Conservation (phyloP, 2,329 filamentous ascomycete genomes). For the Venturia aucupariae region DNA sequence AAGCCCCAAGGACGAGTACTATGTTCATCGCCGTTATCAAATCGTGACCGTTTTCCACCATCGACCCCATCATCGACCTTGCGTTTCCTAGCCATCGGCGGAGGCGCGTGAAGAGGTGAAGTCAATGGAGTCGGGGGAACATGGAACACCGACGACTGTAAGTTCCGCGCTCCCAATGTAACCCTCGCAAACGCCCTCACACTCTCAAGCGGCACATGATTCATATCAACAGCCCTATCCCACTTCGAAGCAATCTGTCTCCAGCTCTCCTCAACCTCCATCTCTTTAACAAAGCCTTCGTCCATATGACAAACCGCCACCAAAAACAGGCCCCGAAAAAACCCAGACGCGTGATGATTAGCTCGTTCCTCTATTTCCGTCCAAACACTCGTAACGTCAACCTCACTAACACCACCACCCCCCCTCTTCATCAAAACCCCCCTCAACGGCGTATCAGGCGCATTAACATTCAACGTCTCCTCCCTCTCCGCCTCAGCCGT, state of each 20-base stretch:
- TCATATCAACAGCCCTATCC: conserved; percentile 11
- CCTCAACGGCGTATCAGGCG: conserved; percentile 4
- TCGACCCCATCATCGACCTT: not conserved
- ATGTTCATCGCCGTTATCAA: not conserved
- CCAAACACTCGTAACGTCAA: not conserved
- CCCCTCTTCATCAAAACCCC: conserved; percentile 4
- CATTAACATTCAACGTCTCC: conserved; percentile 9
- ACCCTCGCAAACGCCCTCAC: not conserved
- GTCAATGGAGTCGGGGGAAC: not conserved
- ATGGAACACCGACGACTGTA: not conserved
- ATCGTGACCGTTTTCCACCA: not conserved
- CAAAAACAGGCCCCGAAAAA: conserved; percentile 3
- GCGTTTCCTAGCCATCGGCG: not conserved
- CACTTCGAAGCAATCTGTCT: not conserved
- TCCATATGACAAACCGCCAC: conserved; percentile 5
- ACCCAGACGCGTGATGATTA: not conserved
- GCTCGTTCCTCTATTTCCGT: not conserved
- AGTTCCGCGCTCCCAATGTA: not conserved
- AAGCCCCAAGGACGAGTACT: not conserved
- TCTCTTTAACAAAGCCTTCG: not conserved
- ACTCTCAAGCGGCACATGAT: conserved; percentile 2
- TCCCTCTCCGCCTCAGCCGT: conserved; percentile 10
- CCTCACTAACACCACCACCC: not conserved
- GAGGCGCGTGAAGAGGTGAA: not conserved
- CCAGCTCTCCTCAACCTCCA: not conserved